These are phyloP conservation scores for Lichtheimia ornata DNA, from an alignment of 371 early-diverging fungal genomes.

Conservation along the genomic window DNA sequence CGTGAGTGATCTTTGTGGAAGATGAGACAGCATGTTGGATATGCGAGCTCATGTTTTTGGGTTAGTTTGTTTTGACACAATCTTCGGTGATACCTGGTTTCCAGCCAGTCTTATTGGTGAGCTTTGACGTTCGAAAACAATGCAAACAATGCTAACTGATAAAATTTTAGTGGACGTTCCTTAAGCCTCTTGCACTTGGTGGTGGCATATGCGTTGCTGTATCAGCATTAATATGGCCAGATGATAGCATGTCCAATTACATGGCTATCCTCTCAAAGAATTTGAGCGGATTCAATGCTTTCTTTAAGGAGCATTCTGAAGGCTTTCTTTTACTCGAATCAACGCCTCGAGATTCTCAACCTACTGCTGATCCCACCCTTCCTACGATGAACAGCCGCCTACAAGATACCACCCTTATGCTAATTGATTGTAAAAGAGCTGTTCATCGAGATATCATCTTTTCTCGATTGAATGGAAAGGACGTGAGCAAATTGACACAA, in stretches of 20 bases:
- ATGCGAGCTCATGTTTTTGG: not conserved
- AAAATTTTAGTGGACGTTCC: constrained; percentile 32
- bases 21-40: not conserved
- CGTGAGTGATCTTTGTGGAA: constrained; percentile 16
- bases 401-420: constrained; percentile 24
- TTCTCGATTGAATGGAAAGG: constrained; percentile 31
- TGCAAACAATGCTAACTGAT: too few species aligned
- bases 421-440: constrained; percentile 47
- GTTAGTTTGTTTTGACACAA: constrained; percentile 37
- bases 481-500: constrained; percentile 31
- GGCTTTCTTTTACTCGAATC: constrained; percentile 24
- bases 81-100: constrained; percentile 14
- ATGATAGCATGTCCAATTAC: constrained; percentile 41
- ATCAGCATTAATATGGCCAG: constrained; percentile 44
- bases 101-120: constrained; percentile 5
- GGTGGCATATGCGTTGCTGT: constrained; percentile 37
- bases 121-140: not conserved
- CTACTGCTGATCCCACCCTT: constrained; percentile 7
- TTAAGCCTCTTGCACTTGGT: constrained; percentile 36
- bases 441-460: constrained; percentile 40
- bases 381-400: constrained; percentile 28
- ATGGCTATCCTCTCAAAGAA: constrained; percentile 25
- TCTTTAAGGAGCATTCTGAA: constrained; percentile 38
- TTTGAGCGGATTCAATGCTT: constrained; percentile 23
- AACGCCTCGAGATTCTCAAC: not conserved